These are phyloP conservation scores for Huntiella decipiens DNA, from an alignment of 2,329 filamentous ascomycete genomes.

Conservation along the genomic window DNA sequence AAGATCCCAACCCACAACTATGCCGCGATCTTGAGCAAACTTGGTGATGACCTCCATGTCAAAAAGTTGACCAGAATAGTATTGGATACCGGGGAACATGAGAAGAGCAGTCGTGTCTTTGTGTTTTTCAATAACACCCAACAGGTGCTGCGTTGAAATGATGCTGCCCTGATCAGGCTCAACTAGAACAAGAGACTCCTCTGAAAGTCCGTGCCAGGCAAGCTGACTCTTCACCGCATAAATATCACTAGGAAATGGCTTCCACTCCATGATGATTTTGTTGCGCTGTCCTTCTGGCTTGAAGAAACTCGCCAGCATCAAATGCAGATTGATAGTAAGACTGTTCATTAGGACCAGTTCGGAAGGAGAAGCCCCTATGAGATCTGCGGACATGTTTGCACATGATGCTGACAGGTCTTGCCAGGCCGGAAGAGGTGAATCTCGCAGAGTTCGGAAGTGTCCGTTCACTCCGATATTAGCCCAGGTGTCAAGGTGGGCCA, in stretches of 20 bases:
- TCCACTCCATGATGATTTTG: constrained; percentile 78
- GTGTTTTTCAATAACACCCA: constrained; percentile 55
- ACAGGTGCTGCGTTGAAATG: constrained; percentile 51
- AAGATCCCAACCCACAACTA: constrained; percentile 70
- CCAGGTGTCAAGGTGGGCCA: constrained; percentile 66
- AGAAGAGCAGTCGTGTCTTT: constrained; percentile 54
- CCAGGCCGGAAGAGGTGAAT: constrained; percentile 53
- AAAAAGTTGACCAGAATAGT: constrained; percentile 77
- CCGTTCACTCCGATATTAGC: constrained; percentile 67
- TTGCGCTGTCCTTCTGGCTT: constrained; percentile 41
- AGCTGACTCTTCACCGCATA: constrained; percentile 76
- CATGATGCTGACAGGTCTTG: constrained; percentile 62
- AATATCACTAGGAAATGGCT: constrained; percentile 76
- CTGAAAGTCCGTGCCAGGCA: constrained; percentile 44
- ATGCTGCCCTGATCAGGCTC: constrained; percentile 41
- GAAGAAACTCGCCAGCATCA: constrained; percentile 75
- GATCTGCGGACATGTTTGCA: constrained; percentile 45
- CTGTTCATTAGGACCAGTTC: constrained; percentile 84
- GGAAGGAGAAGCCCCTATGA: constrained; percentile 51
- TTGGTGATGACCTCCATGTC: constrained; percentile 65
- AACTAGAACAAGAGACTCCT: constrained; percentile 54
- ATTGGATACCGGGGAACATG: constrained; percentile 72
- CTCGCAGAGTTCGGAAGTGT: constrained; percentile 53
- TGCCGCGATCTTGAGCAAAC: constrained; percentile 50
- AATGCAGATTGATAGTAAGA: constrained; percentile 61